phyloP scores from a whole-genome alignment of 495 filamentous ascomycete species.

The Xylaria telfairii region DNA sequence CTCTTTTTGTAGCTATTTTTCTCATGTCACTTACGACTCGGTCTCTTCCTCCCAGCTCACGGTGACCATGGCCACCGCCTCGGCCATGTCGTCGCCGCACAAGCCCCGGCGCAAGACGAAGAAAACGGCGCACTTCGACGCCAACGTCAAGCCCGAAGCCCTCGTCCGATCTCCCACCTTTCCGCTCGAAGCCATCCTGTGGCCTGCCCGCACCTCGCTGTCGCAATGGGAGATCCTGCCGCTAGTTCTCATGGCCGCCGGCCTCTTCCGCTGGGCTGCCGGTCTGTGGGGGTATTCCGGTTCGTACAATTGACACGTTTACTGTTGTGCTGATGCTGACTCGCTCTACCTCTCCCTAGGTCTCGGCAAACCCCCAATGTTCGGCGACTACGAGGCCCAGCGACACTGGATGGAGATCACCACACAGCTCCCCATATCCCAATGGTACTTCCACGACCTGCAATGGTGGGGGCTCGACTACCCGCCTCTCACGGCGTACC shows the following conservation, averaged over 20 bases:
- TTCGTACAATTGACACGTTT: constrained; percentile 39
- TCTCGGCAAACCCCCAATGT: constrained; percentile 82
- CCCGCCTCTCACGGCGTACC: constrained; percentile 95
- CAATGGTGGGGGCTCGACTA: constrained; percentile 99
- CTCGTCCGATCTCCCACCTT: constrained; percentile 63
- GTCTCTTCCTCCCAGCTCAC: constrained; percentile 11
- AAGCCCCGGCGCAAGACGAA: constrained; percentile 59
- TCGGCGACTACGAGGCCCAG: constrained; percentile 97
- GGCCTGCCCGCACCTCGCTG: constrained; percentile 80
- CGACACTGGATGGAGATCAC: constrained; percentile 99
- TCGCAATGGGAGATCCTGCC: constrained; percentile 95
- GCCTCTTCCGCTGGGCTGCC: constrained; percentile 90
- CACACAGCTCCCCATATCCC: constrained; percentile 81
- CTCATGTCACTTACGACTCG: constrained; percentile 17
- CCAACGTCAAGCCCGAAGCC: constrained; percentile 39
- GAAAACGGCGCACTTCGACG: constrained; percentile 43
- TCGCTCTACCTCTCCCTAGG: constrained; percentile 53
- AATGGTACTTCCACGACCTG: constrained; percentile 97
- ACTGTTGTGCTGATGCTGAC: background rate
- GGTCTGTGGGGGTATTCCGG: constrained; percentile 95
- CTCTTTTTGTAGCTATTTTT: background rate
- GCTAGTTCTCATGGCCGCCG: constrained; percentile 84
- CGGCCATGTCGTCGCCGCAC: constrained; percentile 51
- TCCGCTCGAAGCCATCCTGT: constrained; percentile 88
- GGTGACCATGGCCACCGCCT: constrained; percentile 51